phyloP scores from a whole-genome alignment of 2,329 filamentous ascomycete genomes.

The Fusarium lyarnte region DNA sequence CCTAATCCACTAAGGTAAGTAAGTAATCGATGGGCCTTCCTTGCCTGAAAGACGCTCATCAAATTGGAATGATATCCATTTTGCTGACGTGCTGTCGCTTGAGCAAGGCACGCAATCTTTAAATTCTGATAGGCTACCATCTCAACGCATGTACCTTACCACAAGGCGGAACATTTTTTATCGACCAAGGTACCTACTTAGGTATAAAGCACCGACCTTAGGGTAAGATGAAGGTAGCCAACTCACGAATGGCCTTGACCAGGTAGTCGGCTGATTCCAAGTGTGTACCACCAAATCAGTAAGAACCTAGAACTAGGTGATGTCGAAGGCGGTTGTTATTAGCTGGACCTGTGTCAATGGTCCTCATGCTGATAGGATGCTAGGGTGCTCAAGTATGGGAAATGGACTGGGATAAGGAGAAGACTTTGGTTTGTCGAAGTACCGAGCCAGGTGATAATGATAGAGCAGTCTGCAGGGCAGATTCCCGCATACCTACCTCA shows the following conservation, averaged over 20 bases:
- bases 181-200: background rate
- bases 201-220: background rate
- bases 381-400: background rate
- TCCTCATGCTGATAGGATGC: background rate
- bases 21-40: background rate
- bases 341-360: background rate
- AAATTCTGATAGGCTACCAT: background rate
- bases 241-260: background rate
- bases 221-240: background rate
- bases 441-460: background rate
- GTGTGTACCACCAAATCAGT: background rate
- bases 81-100: background rate
- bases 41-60: background rate
- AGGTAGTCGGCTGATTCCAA: background rate
- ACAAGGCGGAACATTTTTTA: background rate
- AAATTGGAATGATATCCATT: background rate
- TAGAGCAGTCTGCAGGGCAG: background rate
- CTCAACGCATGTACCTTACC: background rate
- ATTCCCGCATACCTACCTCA: background rate
- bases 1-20: background rate
- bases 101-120: background rate
- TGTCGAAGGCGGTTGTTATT: background rate
- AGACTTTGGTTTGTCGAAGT: background rate
- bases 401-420: background rate
- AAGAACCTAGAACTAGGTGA: background rate